Base-by-base conservation (phyloP, 768 basidiomycete genomes). In the Mycena metata region DNA sequence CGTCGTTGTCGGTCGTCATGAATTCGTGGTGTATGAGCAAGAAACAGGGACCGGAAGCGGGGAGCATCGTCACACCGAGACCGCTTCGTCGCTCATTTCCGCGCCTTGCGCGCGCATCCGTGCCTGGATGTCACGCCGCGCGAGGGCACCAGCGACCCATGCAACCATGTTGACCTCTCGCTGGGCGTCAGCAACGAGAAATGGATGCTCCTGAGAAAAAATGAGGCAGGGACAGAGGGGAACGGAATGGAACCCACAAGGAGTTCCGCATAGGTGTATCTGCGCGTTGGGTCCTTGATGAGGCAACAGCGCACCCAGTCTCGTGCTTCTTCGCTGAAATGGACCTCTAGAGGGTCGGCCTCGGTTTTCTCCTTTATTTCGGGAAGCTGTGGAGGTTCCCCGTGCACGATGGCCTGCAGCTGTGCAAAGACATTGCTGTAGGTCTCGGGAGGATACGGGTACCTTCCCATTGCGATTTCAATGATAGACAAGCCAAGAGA, bases 371-470 rank as follows among this genome's bases (percentile, higher is more conserved):
- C 95, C 1, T 82, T 83, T 1, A 89, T 86, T 21, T 87, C 88
- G 0, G 96, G 96, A 36, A 99, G 81, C 41, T 89, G 89, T 5
- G 97, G 97, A 12, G 96, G 92, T 63, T 96, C 94, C 0, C 96
- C 97, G 70, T 98, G 91, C 3, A 99, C 96, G 69, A 99, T 99
- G 5, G 97, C 96, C n/a, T 92, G 94, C 45, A 88, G 73, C 75
- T 99, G 97, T 2, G 96, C 97, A 80, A 99, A 98, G 17, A 98
- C 96, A 78, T 98, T 98, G 66, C 90, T 89, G 78, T 98, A 99
- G 9, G 96, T 97, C 82, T 99, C 96, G 30, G 96, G 96, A 35
- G 97, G 97, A 76, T 98, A 99, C 2, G 97, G 97, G 79, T 99
- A 99, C 76, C 88, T 79, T 75, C 92, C 96, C 74, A 94, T 85